phyloP scores from a whole-genome alignment of 2,329 filamentous ascomycete genomes.

The Dothiorella sarmentorum region DNA sequence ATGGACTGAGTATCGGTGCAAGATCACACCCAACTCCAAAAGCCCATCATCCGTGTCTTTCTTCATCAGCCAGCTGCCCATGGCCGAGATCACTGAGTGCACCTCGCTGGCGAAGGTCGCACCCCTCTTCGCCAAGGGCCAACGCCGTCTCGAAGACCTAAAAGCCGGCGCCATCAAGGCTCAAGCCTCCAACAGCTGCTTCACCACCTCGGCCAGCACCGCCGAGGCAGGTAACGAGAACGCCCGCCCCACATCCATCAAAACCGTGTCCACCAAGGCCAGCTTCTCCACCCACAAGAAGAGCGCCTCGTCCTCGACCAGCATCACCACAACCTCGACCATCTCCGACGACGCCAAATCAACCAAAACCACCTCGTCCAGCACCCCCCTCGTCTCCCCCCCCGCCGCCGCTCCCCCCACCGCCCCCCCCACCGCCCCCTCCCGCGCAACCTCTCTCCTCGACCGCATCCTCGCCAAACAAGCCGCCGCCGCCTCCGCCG shows the following conservation, averaged over 20 bases:
- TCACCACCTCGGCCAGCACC: background rate
- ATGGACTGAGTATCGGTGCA: slow-evolving; percentile 44
- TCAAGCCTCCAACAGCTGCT: background rate
- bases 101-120: slow-evolving; percentile 53
- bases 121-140: slow-evolving; percentile 61
- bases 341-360: slow-evolving; percentile 11
- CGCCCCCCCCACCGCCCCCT: slow-evolving; percentile 22
- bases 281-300: background rate
- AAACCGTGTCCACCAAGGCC: background rate
- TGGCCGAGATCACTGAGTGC: slow-evolving; percentile 52
- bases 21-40: slow-evolving; percentile 42
- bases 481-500: slow-evolving; percentile 35
- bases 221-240: background rate
- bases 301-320: background rate
- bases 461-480: slow-evolving; percentile 52
- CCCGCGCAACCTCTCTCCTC: slow-evolving; percentile 46
- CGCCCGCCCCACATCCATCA: slow-evolving; percentile 1
- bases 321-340: background rate
- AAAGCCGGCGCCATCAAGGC: slow-evolving; percentile 55
- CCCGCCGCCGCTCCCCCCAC: slow-evolving; percentile 20
- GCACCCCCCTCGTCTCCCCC: slow-evolving; percentile 26
- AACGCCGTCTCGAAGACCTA: slow-evolving; percentile 65
- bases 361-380: background rate
- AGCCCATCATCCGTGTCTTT: slow-evolving; percentile 43
- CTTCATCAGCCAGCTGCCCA: slow-evolving; percentile 58